Evolutionary conservation across 371 early-diverging fungal species (phyloP).

Genomic region (Globomyces sp.): DNA sequence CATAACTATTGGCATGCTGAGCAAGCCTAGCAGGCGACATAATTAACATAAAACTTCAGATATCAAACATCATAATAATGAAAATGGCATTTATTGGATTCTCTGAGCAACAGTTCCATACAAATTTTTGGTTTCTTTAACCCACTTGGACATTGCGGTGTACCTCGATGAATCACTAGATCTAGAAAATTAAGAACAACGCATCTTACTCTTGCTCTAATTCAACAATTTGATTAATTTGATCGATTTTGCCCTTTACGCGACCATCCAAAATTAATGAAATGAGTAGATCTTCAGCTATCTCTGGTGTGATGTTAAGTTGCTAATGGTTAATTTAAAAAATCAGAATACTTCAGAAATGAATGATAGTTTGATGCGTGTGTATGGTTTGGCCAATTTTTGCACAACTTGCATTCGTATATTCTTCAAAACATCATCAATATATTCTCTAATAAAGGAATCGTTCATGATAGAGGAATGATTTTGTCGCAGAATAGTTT

Average conservation of each 20-base stretch:
- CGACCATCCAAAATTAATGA: constrained; percentile 83
- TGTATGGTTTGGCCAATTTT: constrained; percentile 84
- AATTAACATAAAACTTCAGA: no score
- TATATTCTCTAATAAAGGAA: constrained; percentile 81
- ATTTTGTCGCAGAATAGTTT: constrained; percentile 73
- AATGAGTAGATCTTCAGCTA: constrained; percentile 83
- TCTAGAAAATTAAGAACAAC: background rate
- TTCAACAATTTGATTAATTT: constrained; percentile 60
- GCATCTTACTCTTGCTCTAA: constrained; percentile 63
- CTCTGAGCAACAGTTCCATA: constrained; percentile 3
- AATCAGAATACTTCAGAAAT: constrained; percentile 65
- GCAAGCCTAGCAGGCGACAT: no score
- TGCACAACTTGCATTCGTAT: constrained; percentile 88
- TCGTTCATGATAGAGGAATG: constrained; percentile 80
- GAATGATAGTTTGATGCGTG: constrained; percentile 77
- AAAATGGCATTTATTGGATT: constrained; percentile 20
- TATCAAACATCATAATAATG: constrained; percentile 18
- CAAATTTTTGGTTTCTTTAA: background rate
- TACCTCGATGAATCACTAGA: constrained; percentile 10
- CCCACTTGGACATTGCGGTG: constrained; percentile 15
- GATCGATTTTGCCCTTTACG: constrained; percentile 83
- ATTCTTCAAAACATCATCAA: constrained; percentile 84
- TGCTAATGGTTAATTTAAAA: constrained; percentile 43
- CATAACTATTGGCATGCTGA: constrained; percentile 4
- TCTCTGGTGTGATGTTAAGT: constrained; percentile 70